Evolutionary conservation across 1,139 yeast species (phyloP).

Genomic region (Citeromyces hawaiiensis): DNA sequence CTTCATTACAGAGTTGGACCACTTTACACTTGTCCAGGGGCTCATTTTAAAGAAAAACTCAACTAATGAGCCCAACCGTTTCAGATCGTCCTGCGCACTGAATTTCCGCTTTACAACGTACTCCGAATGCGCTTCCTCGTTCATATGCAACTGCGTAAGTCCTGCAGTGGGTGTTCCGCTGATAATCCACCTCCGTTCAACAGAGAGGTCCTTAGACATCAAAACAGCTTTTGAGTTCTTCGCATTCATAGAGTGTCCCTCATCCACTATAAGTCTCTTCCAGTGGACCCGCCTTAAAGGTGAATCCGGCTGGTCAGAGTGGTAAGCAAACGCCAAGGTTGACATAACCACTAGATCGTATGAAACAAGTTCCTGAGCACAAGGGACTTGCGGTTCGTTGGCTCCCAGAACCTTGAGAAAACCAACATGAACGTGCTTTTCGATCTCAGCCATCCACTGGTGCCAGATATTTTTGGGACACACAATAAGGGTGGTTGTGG

Average conservation of each 20-base stretch:
- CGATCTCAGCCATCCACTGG: constrained; percentile 51
- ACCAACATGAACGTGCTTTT: constrained; percentile 32
- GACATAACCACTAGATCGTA: constrained; percentile 44
- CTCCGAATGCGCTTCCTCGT: constrained; percentile 23
- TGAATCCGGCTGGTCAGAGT: constrained; percentile 19
- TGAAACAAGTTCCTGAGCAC: constrained; percentile 21
- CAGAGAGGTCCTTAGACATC: constrained; percentile 30
- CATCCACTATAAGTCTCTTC: constrained; percentile 64
- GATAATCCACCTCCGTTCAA: constrained; percentile 61
- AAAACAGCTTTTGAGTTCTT: constrained; percentile 33
- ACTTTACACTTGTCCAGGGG: constrained; percentile 40
- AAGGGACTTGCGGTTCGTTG: constrained; percentile 11
- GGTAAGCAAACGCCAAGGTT: constrained; percentile 27
- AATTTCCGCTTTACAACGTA: constrained; percentile 21
- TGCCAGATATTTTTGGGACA: constrained; percentile 55
- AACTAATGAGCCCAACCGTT: constrained; percentile 37
- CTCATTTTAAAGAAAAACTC: constrained; percentile 42
- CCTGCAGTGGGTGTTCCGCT: constrained; percentile 72
- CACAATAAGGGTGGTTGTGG: constrained; percentile 43
- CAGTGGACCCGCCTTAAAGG: constrained; percentile 35
- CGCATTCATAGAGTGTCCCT: constrained; percentile 53
- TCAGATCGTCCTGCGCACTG: constrained; percentile 36
- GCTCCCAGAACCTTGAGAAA: constrained; percentile 21
- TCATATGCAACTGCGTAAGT: constrained; percentile 42
- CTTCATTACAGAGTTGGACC: constrained; percentile 31